Base-by-base conservation (phyloP, 768 basidiomycete species). In the Trametes gibbosa region DNA sequence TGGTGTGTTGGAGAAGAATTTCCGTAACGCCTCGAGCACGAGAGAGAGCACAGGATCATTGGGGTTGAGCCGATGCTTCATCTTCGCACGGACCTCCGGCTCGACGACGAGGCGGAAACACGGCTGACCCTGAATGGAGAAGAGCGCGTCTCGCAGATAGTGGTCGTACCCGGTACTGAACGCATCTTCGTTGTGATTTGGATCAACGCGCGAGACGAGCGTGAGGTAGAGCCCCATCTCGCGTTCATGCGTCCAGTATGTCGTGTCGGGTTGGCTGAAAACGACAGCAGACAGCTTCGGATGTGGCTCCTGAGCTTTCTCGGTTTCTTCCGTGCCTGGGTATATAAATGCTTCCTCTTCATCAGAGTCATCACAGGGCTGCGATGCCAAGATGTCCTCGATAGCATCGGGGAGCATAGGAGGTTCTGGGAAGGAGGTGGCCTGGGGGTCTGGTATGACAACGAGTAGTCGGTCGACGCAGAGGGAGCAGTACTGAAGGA, bases 151-250 rank as follows among this genome's bases (percentile, higher is more conserved):
- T 25, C 80, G 79, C 34, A 94, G 80, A 72, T 94, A 95, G 65
- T 90, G 85, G 43, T 90, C 87, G 61, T 92, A 92, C 23, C 89
- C 87, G 3, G 92, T 92, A 70, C 90, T 92, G 75, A 92, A 91
- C 16, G 79, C 81, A 62, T 90, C 86, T 39, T 80, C 81, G 61
- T 76, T 79, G 64, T 89, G 85, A 17, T 81, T 80, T 25, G 87
- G 87, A 65, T 91, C 86, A 17, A 90, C 80, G 16, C 87, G 83
- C n/a, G 88, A 89, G 17, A 95, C 84, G 1, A 91, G 80, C 23
- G 85, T 77, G 50, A 90, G 79, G 65, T 95, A 94, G 23, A 95
- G 79, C 5, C 81, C 84, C 81, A 90, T 88, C 74, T 94, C 92
- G 23, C 88, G 86, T 66, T 91, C 88, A 68, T 91, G 90, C 1